These are phyloP conservation scores for Ensete ventricosum DNA, from an alignment of 176 grass and related monocot species.

Conservation along the genomic window DNA sequence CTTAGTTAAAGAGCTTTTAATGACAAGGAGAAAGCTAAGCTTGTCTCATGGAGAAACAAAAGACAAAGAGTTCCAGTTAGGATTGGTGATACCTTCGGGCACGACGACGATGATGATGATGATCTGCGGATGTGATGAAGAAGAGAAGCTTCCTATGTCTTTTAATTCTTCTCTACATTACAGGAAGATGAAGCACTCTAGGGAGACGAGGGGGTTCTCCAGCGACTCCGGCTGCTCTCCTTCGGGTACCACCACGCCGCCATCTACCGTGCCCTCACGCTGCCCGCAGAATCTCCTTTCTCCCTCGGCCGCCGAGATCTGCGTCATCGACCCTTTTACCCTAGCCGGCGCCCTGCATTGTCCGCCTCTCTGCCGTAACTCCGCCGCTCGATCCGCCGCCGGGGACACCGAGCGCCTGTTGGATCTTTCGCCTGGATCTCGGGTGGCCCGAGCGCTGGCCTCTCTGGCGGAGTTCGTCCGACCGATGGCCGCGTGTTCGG, in stretches of 20 bases:
- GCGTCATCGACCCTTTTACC: not conserved
- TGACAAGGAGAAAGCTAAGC: no score
- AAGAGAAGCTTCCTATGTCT: no score
- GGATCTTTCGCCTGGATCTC: slow-evolving; percentile 36
- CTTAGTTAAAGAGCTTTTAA: no score
- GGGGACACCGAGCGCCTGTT: slow-evolving; percentile 55
- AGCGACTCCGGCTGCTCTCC: slow-evolving; percentile 54
- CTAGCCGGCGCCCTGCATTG: slow-evolving; percentile 18
- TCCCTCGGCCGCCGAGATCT: slow-evolving; percentile 19
- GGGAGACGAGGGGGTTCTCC: slow-evolving; percentile 79
- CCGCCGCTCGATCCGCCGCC: slow-evolving; percentile 33
- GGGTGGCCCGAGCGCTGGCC: no score
- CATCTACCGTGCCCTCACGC: not conserved
- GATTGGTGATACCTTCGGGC: no score
- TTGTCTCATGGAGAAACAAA: no score
- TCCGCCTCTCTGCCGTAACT: slow-evolving; percentile 4
- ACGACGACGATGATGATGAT: no score
- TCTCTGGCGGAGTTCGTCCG: not conserved
- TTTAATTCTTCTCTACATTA: slow-evolving; percentile 9
- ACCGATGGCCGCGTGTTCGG: not conserved
- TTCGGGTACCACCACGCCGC: not conserved
- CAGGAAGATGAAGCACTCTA: slow-evolving; percentile 94
- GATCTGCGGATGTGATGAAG: no score
- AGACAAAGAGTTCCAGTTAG: no score
- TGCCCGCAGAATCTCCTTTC: not conserved